A percentile compares a stretch with the other conserved stretches of the same genome.
phyloP scores from a whole-genome alignment of 768 basidiomycete species.

The Clitopilus passeckerianus region DNA sequence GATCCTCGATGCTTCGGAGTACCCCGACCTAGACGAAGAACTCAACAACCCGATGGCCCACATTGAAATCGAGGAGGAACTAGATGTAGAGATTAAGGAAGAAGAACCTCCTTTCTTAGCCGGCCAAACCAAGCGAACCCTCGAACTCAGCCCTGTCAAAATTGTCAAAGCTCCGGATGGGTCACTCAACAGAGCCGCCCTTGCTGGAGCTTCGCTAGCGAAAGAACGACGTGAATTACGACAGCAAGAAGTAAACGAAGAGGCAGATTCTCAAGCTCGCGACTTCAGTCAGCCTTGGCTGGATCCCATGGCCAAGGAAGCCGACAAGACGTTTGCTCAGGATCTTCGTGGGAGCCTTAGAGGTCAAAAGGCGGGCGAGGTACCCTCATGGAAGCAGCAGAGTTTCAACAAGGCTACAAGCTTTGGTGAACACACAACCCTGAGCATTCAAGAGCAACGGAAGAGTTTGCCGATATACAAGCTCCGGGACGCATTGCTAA shows the following conservation, averaged over 20 bases:
- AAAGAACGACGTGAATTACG: conserved; percentile 94
- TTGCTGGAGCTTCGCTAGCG: conserved; percentile 88
- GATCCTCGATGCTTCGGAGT: conserved; percentile 86
- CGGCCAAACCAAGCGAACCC: conserved; percentile 93
- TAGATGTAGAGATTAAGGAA: conserved; percentile 96
- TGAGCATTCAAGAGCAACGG: conserved; percentile 93
- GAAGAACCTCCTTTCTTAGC: conserved; percentile 95
- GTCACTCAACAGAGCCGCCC: conserved; percentile 90
- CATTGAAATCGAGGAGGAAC: conserved; percentile 90
- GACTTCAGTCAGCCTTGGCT: conserved; percentile 97
- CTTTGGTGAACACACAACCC: conserved; percentile 85
- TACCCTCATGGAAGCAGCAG: conserved; percentile 87
- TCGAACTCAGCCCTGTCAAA: conserved; percentile 96
- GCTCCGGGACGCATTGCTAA: conserved; percentile 81
- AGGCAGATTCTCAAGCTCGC: conserved; percentile 89
- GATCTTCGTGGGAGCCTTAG: conserved; percentile 80
- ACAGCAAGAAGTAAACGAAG: conserved; percentile 91
- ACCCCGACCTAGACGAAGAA: conserved; percentile 89
- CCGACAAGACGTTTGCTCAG: conserved; percentile 88
- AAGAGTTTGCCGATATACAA: conserved; percentile 93
- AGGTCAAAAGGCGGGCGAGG: conserved; percentile 78
- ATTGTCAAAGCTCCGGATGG: conserved; percentile 99
- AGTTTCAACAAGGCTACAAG: conserved; percentile 95
- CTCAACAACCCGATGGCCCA: conserved; percentile 69
- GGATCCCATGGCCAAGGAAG: conserved; percentile 91